These are phyloP conservation scores for Fusarium dlaminii DNA, from an alignment of 2,329 filamentous ascomycete genomes.

Conservation along the genomic window DNA sequence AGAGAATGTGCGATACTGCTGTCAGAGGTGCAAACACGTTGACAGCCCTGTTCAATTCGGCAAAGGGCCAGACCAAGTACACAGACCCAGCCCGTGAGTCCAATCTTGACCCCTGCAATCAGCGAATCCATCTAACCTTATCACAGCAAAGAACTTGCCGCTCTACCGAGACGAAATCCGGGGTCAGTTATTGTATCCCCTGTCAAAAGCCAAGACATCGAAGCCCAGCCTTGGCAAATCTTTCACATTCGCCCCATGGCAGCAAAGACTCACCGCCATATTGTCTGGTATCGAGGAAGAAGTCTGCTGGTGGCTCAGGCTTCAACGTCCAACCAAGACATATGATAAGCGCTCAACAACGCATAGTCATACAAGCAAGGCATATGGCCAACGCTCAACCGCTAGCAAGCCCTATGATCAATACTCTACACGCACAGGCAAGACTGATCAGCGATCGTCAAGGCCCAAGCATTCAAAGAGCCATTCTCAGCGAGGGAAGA, in stretches of 20 bases:
- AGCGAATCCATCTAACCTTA: background rate
- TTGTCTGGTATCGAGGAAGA: conserved; percentile 19
- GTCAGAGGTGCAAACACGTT: conserved; percentile 28
- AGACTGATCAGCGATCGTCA: conserved; percentile 9
- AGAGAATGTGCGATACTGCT: conserved; percentile 20
- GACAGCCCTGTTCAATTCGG: conserved; percentile 27
- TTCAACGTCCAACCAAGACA: conserved; percentile 5
- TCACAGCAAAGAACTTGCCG: conserved; percentile 28
- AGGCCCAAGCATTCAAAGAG: background rate
- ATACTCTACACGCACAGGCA: background rate
- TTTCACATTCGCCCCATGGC: conserved; percentile 22
- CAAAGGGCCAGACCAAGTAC: conserved; percentile 26
- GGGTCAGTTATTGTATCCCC: conserved; percentile 20
- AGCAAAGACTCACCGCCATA: conserved; percentile 19
- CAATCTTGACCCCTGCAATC: background rate
- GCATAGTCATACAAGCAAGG: background rate
- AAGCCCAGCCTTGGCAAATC: conserved; percentile 4
- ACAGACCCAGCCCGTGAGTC: conserved; percentile 24
- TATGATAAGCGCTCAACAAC: conserved; percentile 1
- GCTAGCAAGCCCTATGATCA: conserved; percentile 10
- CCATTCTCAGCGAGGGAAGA: background rate
- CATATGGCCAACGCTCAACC: background rate
- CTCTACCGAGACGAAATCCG: conserved; percentile 26
- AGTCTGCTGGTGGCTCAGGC: conserved; percentile 26
- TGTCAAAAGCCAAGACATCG: conserved; percentile 22